Conservation (phyloP, 805 yeast species). For the Cyberlindnera euphorbiae region DNA sequence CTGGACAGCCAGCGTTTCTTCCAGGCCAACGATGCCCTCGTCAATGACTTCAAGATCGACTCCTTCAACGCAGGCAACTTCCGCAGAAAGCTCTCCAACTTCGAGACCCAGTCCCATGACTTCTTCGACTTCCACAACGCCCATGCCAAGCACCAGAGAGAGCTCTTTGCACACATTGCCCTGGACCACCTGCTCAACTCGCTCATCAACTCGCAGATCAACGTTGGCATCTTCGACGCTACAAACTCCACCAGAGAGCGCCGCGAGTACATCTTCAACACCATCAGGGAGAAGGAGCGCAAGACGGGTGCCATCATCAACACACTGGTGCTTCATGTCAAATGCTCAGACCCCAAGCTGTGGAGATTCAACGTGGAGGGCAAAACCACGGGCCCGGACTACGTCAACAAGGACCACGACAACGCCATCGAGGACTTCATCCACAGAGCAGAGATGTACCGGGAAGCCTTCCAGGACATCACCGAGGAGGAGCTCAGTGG, state of each 20-base stretch:
- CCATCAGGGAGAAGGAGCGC: constrained; percentile 19
- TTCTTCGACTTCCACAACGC: constrained; percentile 40
- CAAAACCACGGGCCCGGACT: constrained; percentile 60
- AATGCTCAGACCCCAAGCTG: constrained; percentile 47
- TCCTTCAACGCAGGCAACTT: constrained; percentile 75
- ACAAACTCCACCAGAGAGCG: constrained; percentile 48
- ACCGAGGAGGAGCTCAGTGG: constrained; percentile 29
- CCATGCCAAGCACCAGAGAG: constrained; percentile 40
- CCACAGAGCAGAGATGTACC: constrained; percentile 49
- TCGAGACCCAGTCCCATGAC: constrained; percentile 34
- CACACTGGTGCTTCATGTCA: constrained; percentile 54
- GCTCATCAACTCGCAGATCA: constrained; percentile 37
- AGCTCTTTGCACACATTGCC: constrained; percentile 49
- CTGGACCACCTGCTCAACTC: constrained; percentile 41
- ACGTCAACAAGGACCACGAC: constrained; percentile 45
- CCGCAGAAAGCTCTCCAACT: constrained; percentile 42
- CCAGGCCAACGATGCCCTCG: constrained; percentile 5
- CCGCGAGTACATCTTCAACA: constrained; percentile 25
- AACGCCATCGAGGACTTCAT: constrained; percentile 56
- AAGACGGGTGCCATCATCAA: constrained; percentile 32
- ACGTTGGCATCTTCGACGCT: constrained; percentile 57
- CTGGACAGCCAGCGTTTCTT: constrained; percentile 41
- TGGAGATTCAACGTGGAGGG: constrained; percentile 58
- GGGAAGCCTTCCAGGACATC: constrained; percentile 34
- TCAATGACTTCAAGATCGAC: constrained; percentile 27